A percentile compares a stretch with the other conserved stretches of the same genome.
Conservation (phyloP, 441 rosid genomes). For the Gossypium schwendimanii region DNA sequence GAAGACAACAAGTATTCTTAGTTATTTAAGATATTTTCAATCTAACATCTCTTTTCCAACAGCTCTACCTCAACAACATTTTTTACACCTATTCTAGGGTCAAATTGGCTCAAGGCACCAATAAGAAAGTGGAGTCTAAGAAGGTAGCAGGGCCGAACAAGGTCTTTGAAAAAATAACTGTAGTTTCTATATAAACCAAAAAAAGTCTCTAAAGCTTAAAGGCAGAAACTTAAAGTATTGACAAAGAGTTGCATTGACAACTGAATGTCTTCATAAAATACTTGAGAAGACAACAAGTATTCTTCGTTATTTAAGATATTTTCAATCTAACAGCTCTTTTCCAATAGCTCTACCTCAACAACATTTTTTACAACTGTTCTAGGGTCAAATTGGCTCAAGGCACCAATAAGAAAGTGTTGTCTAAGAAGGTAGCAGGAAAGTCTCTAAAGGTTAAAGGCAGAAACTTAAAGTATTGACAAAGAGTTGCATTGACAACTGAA, state of each 20-base stretch:
- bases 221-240: not conserved
- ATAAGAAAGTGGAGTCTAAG: not conserved
- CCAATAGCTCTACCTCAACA: constrained; percentile 7
- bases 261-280: not conserved
- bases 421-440: not conserved
- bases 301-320: not conserved
- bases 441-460: constrained; percentile 1
- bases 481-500: not conserved
- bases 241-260: not conserved
- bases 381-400: not conserved
- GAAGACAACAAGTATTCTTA: not conserved
- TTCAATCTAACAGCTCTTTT: not conserved
- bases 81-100: not conserved
- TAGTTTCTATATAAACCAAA: not conserved
- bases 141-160: not conserved
- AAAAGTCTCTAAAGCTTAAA: not conserved
- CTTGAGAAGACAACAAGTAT: not conserved
- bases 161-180: not conserved
- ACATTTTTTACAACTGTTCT: not conserved
- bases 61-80: not conserved
- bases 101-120: not conserved
- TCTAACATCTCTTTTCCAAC: constrained; percentile 3
- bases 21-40: not conserved
- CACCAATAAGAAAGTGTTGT: not conserved
- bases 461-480: not conserved